These are phyloP conservation scores for Suhomyces atakaporum DNA, from an alignment of 1,139 yeast genomes.

Conservation along the genomic window DNA sequence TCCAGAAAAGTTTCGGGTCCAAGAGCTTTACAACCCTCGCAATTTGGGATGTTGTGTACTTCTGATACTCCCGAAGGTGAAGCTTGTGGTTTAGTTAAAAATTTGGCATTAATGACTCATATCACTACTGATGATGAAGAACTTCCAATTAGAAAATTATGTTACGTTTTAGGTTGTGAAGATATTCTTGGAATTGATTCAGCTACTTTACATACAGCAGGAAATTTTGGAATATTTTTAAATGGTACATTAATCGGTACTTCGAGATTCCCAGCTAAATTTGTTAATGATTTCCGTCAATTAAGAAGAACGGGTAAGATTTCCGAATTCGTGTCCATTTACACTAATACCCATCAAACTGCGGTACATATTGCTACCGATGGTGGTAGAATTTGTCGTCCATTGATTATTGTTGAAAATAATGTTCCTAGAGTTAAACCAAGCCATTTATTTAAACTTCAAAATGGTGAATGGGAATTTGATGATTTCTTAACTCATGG, in stretches of 20 bases:
- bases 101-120: constrained; percentile 96
- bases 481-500: constrained; percentile 89
- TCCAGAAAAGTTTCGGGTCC: constrained; percentile 98
- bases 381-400: constrained; percentile 98
- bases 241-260: constrained; percentile 95
- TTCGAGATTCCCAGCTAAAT: constrained; percentile 79
- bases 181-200: constrained; percentile 80
- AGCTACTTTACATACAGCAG: constrained; percentile 72
- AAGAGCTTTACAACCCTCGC: constrained; percentile 98
- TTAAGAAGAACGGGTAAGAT: constrained; percentile 84
- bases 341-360: constrained; percentile 82
- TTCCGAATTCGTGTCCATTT: constrained; percentile 88
- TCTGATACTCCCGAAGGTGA: constrained; percentile 99
- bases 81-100: constrained; percentile 98
- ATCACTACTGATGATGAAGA: constrained; percentile 98
- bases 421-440: constrained; percentile 72
- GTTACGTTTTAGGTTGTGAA: constrained; percentile 87
- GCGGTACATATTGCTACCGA: constrained; percentile 98
- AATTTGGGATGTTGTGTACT: constrained; percentile 98
- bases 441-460: constrained; percentile 62
- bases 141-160: constrained; percentile 74
- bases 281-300: constrained; percentile 74
- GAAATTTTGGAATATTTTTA: constrained; percentile 80
- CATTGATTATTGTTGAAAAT: constrained; percentile 80
- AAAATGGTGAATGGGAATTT: constrained; percentile 73